Percentiles rank a stretch among this genome's conserved stretches.
Conservation (phyloP, 2,329 filamentous ascomycete genomes). For the Arthroderma uncinatum region DNA sequence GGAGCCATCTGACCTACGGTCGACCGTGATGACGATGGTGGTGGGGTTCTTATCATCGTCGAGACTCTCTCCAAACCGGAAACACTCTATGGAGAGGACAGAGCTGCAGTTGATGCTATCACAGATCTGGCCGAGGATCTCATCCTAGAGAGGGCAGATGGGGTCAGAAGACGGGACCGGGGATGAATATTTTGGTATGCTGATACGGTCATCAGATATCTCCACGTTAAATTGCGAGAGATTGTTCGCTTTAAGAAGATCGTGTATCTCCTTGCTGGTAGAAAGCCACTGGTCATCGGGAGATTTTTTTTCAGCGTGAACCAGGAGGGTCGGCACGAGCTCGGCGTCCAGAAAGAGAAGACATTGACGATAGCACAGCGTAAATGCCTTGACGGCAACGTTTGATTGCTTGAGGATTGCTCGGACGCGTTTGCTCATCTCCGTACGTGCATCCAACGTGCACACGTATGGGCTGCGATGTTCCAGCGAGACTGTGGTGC, state of each 20-base stretch:
- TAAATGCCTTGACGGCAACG: neutral
- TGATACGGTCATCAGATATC: neutral
- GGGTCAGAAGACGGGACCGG: slow-evolving; percentile 2
- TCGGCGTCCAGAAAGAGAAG: neutral
- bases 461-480: neutral
- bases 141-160: slow-evolving; percentile 5
- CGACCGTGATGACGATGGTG: slow-evolving; percentile 12
- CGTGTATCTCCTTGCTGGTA: neutral
- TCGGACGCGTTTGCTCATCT: neutral
- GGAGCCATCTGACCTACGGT: neutral
- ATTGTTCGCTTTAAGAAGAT: neutral
- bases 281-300: neutral
- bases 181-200: neutral
- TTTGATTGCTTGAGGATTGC: neutral
- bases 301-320: neutral
- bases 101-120: neutral
- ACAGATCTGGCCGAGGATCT: neutral
- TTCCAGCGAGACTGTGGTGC: neutral
- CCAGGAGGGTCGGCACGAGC: neutral
- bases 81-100: slow-evolving; percentile 5
- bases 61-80: neutral
- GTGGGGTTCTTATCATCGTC: neutral
- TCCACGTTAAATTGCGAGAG: slow-evolving; percentile 3
- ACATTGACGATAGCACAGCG: neutral
- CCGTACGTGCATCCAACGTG: neutral